These are phyloP conservation scores for Phellopilus nigrolimitatus DNA, from an alignment of 1,284 basidiomycete species.

Conservation along the genomic window DNA sequence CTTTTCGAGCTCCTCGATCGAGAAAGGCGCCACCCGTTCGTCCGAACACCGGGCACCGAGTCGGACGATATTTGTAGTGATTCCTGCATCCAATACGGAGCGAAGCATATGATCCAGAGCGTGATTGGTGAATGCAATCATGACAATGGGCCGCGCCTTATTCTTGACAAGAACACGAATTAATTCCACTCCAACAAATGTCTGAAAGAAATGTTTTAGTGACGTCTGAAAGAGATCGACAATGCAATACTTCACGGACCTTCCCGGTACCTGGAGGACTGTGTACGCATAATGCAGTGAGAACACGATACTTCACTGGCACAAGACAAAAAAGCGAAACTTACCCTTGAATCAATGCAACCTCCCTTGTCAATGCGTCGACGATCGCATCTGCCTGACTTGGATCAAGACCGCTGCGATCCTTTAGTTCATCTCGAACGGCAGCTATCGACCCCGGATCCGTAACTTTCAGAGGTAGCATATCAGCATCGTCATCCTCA, in stretches of 20 bases:
- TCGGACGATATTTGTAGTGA: constrained; percentile 59
- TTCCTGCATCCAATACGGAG: constrained; percentile 53
- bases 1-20: constrained; percentile 52
- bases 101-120: constrained; percentile 67
- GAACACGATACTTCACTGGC: no score
- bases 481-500: constrained; percentile 22
- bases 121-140: constrained; percentile 75
- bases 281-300: not conserved
- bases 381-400: constrained; percentile 68
- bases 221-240: not conserved
- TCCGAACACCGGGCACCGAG: constrained; percentile 58
- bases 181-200: constrained; percentile 62
- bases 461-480: constrained; percentile 32
- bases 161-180: constrained; percentile 57
- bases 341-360: constrained; percentile 68
- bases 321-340: constrained; percentile 23
- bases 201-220: constrained; percentile 33
- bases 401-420: constrained; percentile 49
- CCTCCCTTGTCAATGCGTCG: constrained; percentile 51
- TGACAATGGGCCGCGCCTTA: constrained; percentile 47
- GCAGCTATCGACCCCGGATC: constrained; percentile 35
- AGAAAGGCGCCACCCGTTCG: constrained; percentile 51
- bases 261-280: constrained; percentile 77
- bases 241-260: constrained; percentile 30
- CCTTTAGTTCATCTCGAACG: constrained; percentile 39